Evolutionary conservation across 2,329 filamentous ascomycete species (phyloP).

Genomic region (Xylaria sp.): DNA sequence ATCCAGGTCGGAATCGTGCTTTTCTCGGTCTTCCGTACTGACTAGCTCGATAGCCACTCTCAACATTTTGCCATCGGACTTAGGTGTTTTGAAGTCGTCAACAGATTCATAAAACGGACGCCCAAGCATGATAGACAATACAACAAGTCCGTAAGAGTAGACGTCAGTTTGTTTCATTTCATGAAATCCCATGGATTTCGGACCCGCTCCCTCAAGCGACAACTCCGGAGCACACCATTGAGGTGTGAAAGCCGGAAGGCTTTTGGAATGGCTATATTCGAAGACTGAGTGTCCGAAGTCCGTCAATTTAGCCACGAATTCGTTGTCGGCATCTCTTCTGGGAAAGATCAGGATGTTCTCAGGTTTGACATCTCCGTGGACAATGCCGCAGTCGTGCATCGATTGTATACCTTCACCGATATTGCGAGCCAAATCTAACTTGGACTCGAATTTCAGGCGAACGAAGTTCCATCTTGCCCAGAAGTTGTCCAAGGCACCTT

Average conservation of each 20-base stretch:
- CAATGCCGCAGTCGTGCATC: slow-evolving; percentile 2
- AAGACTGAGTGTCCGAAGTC: slow-evolving; percentile 17
- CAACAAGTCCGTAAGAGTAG: slow-evolving; percentile 14
- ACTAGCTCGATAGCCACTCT: slow-evolving; percentile 1
- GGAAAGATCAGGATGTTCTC: slow-evolving; percentile 14
- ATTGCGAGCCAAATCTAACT: slow-evolving; percentile 1
- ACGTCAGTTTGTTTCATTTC: slow-evolving; percentile 10
- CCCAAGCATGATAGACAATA: slow-evolving; percentile 1
- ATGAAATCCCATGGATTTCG: not conserved
- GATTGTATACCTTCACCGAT: slow-evolving; percentile 6
- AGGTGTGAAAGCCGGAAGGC: slow-evolving; percentile 10
- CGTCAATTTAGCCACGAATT: slow-evolving; percentile 10
- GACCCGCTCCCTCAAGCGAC: not conserved
- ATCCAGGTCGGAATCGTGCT: slow-evolving; percentile 3
- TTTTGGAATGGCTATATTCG: not conserved
- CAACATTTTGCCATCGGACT: not conserved
- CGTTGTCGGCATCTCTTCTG: not conserved
- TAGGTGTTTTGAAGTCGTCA: not conserved
- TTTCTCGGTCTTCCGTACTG: slow-evolving; percentile 7
- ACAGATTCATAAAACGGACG: not conserved
- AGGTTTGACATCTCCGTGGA: slow-evolving; percentile 14
- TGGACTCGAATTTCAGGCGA: slow-evolving; percentile 4
- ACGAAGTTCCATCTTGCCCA: slow-evolving; percentile 11
- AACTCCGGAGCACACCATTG: slow-evolving; percentile 13
- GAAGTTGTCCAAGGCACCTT: slow-evolving; percentile 3